Conservation (phyloP, 129 eudicot genomes). For the Chrysanthemum makinoi region DNA sequence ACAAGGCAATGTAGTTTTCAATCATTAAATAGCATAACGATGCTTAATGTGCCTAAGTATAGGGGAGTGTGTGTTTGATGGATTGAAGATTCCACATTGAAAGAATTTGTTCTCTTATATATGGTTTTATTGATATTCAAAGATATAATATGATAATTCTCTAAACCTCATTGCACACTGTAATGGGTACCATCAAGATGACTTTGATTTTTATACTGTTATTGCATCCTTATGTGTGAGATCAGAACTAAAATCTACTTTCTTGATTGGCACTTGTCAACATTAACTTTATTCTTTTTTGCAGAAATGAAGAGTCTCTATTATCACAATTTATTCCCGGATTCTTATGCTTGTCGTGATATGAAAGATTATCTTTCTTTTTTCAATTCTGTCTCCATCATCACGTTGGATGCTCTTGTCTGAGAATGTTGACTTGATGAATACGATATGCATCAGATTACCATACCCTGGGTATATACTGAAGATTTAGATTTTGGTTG, state of each 20-base stretch:
- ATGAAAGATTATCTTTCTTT: neutral
- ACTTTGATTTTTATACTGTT: neutral
- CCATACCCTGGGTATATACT: neutral
- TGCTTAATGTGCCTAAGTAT: neutral
- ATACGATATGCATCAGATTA: constrained; percentile 7
- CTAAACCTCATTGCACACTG: neutral
- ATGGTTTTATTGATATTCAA: neutral
- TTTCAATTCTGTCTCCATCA: neutral
- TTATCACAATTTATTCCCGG: constrained; percentile 8
- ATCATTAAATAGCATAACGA: neutral
- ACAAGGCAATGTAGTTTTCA: constrained; percentile 1
- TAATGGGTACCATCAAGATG: neutral
- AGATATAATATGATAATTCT: neutral
- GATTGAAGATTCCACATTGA: neutral
- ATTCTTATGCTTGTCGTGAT: constrained; percentile 18
- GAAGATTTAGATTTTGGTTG: constrained; percentile 2
- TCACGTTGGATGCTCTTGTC: neutral
- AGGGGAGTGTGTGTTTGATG: neutral
- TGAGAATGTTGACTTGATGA: neutral
- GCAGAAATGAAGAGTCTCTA: constrained; percentile 18
- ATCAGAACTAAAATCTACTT: neutral
- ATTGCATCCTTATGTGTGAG: constrained; percentile 8
- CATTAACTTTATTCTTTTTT: constrained; percentile 3
- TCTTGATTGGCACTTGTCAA: constrained; percentile 2
- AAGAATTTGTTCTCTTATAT: neutral